A percentile compares a stretch with the other conserved stretches of the same genome.
Conservation (phyloP, 805 yeast species). For the Candida parachauliodes region DNA sequence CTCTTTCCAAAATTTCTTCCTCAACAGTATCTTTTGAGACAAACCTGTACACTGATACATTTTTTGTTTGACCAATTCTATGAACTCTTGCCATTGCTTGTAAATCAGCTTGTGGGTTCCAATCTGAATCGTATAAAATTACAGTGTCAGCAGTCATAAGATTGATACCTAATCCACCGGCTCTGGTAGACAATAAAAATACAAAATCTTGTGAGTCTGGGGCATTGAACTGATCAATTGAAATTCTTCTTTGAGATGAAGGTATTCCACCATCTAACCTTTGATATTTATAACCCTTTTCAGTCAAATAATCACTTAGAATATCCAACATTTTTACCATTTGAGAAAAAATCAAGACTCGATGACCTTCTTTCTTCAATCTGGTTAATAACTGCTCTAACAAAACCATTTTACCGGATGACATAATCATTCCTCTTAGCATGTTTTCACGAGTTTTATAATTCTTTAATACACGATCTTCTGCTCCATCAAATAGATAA, state of each 20-base stretch:
- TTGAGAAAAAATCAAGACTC: slow-evolving; percentile 92
- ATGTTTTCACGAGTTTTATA: slow-evolving; percentile 73
- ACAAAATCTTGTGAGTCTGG: slow-evolving; percentile 90
- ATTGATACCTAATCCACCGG: slow-evolving; percentile 98
- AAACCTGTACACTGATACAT: slow-evolving; percentile 94
- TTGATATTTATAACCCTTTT: slow-evolving; percentile 86
- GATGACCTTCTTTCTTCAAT: slow-evolving; percentile 87
- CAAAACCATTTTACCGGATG: slow-evolving; percentile 96
- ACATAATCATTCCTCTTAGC: slow-evolving; percentile 90
- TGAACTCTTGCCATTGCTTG: slow-evolving; percentile 99
- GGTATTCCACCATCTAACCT: slow-evolving; percentile 96
- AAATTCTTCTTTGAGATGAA: slow-evolving; percentile 85
- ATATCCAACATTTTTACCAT: slow-evolving; percentile 97
- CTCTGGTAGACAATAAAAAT: slow-evolving; percentile 88
- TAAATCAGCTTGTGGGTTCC: slow-evolving; percentile 99
- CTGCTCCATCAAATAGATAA: slow-evolving; percentile 89
- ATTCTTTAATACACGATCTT: slow-evolving; percentile 69
- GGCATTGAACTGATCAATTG: slow-evolving; percentile 95
- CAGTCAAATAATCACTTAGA: slow-evolving; percentile 84
- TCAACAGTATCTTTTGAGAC: slow-evolving; percentile 98
- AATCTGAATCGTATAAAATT: slow-evolving; percentile 94
- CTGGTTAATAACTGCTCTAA: slow-evolving; percentile 84
- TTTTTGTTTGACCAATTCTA: slow-evolving; percentile 98
- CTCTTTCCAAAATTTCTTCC: slow-evolving; percentile 94
- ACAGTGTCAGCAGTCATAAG: slow-evolving; percentile 99